Base-by-base conservation (phyloP, 2,329 filamentous ascomycete genomes). In the Colletotrichum musicola region DNA sequence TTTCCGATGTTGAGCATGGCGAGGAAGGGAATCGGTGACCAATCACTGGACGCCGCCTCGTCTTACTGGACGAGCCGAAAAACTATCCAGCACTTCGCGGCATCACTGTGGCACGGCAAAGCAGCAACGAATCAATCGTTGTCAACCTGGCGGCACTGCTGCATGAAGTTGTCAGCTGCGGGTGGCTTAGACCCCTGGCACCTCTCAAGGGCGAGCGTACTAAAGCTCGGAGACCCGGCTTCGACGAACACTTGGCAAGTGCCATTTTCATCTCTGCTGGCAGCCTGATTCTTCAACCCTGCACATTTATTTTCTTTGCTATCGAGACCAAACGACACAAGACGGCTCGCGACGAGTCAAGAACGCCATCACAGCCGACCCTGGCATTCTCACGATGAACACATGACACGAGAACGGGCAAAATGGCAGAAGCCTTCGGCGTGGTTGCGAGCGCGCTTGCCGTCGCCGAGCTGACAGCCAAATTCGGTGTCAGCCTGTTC, bases 381-480 rank as follows among this genome's bases (percentile, higher is more conserved):
- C n/a, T n/a, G n/a, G n/a, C n/a, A n/a, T n/a, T n/a, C n/a, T n/a
- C n/a, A n/a, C 51, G 20, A 38, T 27, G 42, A 20, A 18, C 10
- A 13, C 16, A 27, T n/a, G n/a, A 46, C 6, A 9, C 30, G 12
- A 25, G 35, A 6, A 27, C 38, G 9, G 6, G 3, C 6, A 2
- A 3, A 1, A 71, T 71, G 65, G 68, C 68, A 3, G 64, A 69
- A 47, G 30, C 62, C 1, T 50, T 71, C 1, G 68, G 68, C 14
- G 27, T 58, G 4, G 61, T 71, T 4, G 51, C 57, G 20, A 65
- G 60, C 65, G 61, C 64, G 14, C 4, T 71, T 13, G 57, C 64
- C 6, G 66, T 67, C 5, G 58, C 60, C 16, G 63, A 68, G 44
- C 50, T 70, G 16, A 51, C 58, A 10, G 63, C 44, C 18, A 55